Percentiles rank a stretch among this genome's conserved stretches.
Conservation (phyloP, 2,329 filamentous ascomycete genomes). For the Colletotrichum neosansevieriae region DNA sequence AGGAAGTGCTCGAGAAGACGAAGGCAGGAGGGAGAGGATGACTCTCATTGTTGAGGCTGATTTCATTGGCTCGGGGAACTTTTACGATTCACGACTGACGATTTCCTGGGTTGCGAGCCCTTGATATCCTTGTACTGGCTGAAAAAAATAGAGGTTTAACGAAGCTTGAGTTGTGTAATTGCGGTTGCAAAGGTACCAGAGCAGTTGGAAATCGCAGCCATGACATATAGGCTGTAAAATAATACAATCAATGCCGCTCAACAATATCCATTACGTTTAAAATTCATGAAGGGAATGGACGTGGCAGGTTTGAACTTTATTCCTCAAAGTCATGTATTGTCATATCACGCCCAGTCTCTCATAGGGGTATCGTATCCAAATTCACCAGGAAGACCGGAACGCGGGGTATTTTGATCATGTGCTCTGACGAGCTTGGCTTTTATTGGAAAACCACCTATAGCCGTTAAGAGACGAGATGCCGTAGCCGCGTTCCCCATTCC, state of each 20-base stretch:
- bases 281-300: not conserved
- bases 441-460: slow-evolving; percentile 51
- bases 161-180: not conserved
- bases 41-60: no score
- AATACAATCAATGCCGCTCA: not conserved
- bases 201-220: no score
- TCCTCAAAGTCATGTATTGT: slow-evolving; percentile 1
- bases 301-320: not conserved
- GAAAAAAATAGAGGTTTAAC: not conserved
- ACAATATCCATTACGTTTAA: not conserved
- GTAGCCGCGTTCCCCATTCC: slow-evolving; percentile 59
- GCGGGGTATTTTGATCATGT: slow-evolving; percentile 47
- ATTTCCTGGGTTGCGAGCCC: not conserved
- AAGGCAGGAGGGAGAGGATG: no score
- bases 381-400: slow-evolving; percentile 35
- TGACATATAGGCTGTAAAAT: no score
- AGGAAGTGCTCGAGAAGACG: no score
- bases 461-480: slow-evolving; percentile 45
- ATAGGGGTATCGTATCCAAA: not conserved
- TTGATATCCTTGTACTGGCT: not conserved
- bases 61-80: not conserved
- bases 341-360: slow-evolving; percentile 10
- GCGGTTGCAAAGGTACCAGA: no score
- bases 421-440: slow-evolving; percentile 56
- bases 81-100: slow-evolving; percentile 7